These are phyloP conservation scores for Tolypocladium ovalisporum DNA, from an alignment of 2,329 filamentous ascomycete genomes.

Conservation along the genomic window DNA sequence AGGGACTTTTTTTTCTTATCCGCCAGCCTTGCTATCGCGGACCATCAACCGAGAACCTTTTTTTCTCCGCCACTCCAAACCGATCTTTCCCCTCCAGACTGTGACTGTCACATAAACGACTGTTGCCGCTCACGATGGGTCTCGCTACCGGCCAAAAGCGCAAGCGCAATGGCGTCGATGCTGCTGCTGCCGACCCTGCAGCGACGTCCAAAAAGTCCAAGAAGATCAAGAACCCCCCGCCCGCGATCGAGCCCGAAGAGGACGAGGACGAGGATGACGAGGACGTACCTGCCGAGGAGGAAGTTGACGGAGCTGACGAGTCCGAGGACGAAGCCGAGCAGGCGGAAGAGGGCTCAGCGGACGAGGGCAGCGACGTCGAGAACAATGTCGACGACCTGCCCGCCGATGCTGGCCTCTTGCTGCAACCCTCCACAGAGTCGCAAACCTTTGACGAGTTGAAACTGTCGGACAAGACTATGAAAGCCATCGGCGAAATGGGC, in stretches of 20 bases:
- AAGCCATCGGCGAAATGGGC: slow-evolving; percentile 81
- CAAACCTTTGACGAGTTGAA: slow-evolving; percentile 71
- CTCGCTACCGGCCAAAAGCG: slow-evolving; percentile 31
- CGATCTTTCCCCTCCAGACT: neutral
- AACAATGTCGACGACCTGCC: slow-evolving; percentile 20
- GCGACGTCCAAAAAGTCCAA: slow-evolving; percentile 24
- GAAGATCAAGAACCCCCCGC: slow-evolving; percentile 28
- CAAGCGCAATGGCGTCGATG: slow-evolving; percentile 25
- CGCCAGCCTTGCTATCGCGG: slow-evolving; percentile 1
- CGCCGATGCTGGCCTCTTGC: slow-evolving; percentile 33
- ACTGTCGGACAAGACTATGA: slow-evolving; percentile 78
- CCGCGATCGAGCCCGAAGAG: slow-evolving; percentile 14
- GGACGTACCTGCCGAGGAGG: slow-evolving; percentile 14
- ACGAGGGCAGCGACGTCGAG: slow-evolving; percentile 7
- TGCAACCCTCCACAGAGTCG: slow-evolving; percentile 48
- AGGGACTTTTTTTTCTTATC: slow-evolving; percentile 10
- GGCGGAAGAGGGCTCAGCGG: slow-evolving; percentile 11
- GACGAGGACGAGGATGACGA: slow-evolving; percentile 13
- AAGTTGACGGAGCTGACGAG: slow-evolving; percentile 18
- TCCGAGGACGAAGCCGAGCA: slow-evolving; percentile 11
- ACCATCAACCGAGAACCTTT: slow-evolving; percentile 3
- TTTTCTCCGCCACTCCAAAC: neutral
- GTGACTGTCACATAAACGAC: neutral
- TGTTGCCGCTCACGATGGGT: slow-evolving; percentile 17
- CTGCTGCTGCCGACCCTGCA: slow-evolving; percentile 11